Evolutionary conservation across 768 basidiomycete species (phyloP), one percentile per base, ranked within the genome.

Genomic region (Gymnopilus junonius): DNA sequence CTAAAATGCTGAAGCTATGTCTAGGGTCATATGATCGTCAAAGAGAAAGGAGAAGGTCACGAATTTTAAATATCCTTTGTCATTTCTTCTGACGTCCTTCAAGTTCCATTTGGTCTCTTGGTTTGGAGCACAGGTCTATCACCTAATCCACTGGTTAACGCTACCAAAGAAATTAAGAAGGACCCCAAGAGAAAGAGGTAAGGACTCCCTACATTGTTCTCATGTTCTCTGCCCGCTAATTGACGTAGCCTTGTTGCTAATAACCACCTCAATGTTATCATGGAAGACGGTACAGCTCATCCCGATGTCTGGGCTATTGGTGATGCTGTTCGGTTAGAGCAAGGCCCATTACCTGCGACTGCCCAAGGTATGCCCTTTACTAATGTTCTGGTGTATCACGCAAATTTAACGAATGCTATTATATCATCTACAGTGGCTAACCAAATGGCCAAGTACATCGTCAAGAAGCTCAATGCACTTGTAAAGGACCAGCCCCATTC

Each of bases 91-190:
- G 48, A 29, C 50, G 17, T 29, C 31, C 32, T 39, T 63, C 12
- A 62, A 93, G 93, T 93, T 37, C 88, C 86, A 6, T 92, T 90
- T 73, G 93, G 94, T 25, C 78, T 95, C 21, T 83, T 93, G 11
- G 92, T 95, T 15, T 95, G 94, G 94, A 90, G 88, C 63, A 95
- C 94, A 2, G 94, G 94, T 1, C 79, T 95, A 2, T 84, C 92
- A 5, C 87, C 92, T 3, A 95, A 95, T 71, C 93, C 94, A 7
- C 77, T 95, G 27, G 83, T 95, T 55, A 75, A 83, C 62, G 80
- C 83, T 0, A 84, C 93, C 50, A 73, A 76, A 7, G 86, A 83
- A 48, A 78, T 89, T 2, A 78, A 82, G 70, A 93, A 92, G 69
- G 80, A 92, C 62, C 76, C 80, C 14, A 86, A 82, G 73, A 84